Base-by-base conservation (phyloP, 768 basidiomycete species). In the Flagelloscypha sp. region DNA sequence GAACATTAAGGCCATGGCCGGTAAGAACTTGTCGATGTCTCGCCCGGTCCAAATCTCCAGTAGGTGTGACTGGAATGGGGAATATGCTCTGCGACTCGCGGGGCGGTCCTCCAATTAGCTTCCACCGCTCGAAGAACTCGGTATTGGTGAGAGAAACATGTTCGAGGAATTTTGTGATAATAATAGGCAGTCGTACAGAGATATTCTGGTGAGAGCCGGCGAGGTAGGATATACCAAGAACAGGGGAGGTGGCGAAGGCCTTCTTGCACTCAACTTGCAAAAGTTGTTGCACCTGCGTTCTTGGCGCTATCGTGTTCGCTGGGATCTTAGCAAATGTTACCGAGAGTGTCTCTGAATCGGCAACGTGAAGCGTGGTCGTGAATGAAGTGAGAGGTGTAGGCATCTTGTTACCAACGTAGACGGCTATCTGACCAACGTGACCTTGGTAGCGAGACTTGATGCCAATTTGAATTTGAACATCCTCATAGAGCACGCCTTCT, bases 111-210 rank as follows among this genome's bases (percentile, higher is more conserved):
- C 95, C 95, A 34, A 98, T 98, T 47, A 95, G 62, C 57, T 90
- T 93, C 95, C 95, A 99, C 34, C 95, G 69, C 57, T 97, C 93
- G 59, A 98, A 99, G 70, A 98, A 99, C 47, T 95, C 87, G 1
- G 73, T 62, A 42, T 74, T 68, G 8, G 74, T 77, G 22, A 99
- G 73, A 49, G 79, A 83, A 45, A 97, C 93, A 17, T 87, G 85
- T 52, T 95, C 94, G 37, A 98, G 72, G 58, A 99, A 99, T 57
- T 94, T 90, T 25, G 83, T 82, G 37, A 95, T 49, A 28, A 86
- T 74, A 45, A 99, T 76, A 8, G 95, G 95, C 17, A 99, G 66
- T 31, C 79, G 76, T 38, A 98, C 59, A 7, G 82, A 77, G 35
- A 93, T 65, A 5, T 85, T 78, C 53, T 94, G 90, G 47, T 92